Conservation (phyloP, 495 filamentous ascomycete species). For the Lindgomyces ingoldianus region DNA sequence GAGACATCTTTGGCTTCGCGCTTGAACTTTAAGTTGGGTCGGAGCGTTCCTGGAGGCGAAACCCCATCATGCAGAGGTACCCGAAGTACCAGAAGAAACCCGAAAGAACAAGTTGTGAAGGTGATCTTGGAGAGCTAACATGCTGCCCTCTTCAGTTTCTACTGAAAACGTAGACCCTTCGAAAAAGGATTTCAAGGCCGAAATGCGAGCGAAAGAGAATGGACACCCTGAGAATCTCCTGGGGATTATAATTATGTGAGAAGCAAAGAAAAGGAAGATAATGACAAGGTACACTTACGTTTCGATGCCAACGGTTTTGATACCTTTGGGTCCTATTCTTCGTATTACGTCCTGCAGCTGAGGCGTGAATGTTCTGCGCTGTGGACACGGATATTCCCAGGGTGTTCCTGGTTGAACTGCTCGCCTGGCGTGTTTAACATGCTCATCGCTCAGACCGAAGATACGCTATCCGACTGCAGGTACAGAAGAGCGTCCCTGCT, state of each 20-base stretch:
- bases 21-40: background rate
- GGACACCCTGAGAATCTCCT: background rate
- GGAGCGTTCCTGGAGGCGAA: background rate
- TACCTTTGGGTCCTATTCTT: background rate
- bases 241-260: background rate
- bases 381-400: background rate
- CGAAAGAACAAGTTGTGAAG: background rate
- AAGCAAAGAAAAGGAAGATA: background rate
- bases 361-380: background rate
- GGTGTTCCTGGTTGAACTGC: background rate
- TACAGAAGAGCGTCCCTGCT: background rate
- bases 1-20: background rate
- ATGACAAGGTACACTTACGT: background rate
- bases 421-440: background rate
- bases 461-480: background rate
- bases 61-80: background rate
- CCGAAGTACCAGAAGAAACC: background rate
- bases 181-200: no score
- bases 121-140: background rate
- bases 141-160: background rate
- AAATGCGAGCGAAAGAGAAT: background rate
- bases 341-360: background rate
- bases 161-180: background rate
- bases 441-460: background rate
- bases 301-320: background rate